Base-by-base conservation (phyloP, 2,329 filamentous ascomycete species). In the Aspergillus pseudotamarii region DNA sequence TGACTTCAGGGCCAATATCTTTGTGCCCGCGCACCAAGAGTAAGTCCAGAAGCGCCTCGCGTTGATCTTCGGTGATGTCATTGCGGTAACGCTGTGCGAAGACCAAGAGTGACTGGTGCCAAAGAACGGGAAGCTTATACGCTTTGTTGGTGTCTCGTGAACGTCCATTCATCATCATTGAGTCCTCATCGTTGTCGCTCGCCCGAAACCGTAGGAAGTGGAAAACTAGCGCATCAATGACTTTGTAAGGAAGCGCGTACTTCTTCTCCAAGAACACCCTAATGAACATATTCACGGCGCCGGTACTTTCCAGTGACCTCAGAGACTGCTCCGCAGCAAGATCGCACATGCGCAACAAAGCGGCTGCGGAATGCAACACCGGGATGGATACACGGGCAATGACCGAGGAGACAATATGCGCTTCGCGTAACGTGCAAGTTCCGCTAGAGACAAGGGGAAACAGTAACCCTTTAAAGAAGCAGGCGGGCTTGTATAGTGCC, bases 51-150 rank as follows among this genome's bases (percentile, higher is more conserved):
- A 99, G 80, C 0, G 93, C 92, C 80, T 99, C 94, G 70, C 94
- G 85, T 82, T 97, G 94, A 70, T 97, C 94, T 77, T 97, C 94
- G 1, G 93, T 97, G 70, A 97, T 94, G 77, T 98, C 94, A 70
- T 97, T 96, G 73, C 93, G 89, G 80, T 98, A 99, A 61, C 94
- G 86, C 80, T 97, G 91, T 30, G 95, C 93, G 80, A 99, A 99
- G 2, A 92, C 91, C 60, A 99, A 81, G 34, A 99, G 83, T 71
- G 91, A 93, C 81, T 98, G 94, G 78, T 99, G 95, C 93, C 94
- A 99, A 61, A 99, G 88, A 9, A 99, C 93, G 0, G 96, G 95
- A 68, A 98, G 78, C 74, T 91, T 92, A 28, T 80, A 73, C 69
- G 84, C 78, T 76, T 84, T 82, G 55, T 86, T 85, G n/a, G 82